These are phyloP conservation scores for Plasmodium berghei DNA, from an alignment of 169 alveolate species.

Conservation along the genomic window DNA sequence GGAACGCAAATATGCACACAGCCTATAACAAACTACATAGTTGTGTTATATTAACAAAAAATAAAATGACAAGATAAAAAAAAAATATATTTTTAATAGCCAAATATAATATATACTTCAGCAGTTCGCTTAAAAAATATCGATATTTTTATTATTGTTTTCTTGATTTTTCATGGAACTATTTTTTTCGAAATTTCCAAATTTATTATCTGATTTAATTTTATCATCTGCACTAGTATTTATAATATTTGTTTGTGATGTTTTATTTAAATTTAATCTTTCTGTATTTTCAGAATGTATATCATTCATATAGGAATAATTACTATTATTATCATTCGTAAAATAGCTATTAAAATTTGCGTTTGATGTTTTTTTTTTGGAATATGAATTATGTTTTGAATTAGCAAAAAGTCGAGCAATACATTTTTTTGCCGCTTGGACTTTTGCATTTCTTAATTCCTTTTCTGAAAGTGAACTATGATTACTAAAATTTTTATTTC, in stretches of 20 bases:
- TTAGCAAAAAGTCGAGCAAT: constrained; percentile 83
- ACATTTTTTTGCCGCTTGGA: constrained; percentile 85
- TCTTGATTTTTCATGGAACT: constrained; percentile 7
- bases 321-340: not conserved
- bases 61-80: no score
- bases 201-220: not conserved
- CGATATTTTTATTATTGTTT: constrained; percentile 14
- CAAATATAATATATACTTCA: no score
- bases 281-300: no score
- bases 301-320: not conserved
- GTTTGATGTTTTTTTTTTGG: constrained; percentile 26
- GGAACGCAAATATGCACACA: no score
- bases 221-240: not conserved
- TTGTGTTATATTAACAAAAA: no score
- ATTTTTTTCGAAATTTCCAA: not conserved
- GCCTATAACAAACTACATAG: no score
- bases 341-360: constrained; percentile 12
- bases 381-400: constrained; percentile 76
- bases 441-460: constrained; percentile 80
- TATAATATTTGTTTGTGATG: constrained; percentile 17
- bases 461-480: constrained; percentile 28
- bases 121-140: constrained; percentile 11
- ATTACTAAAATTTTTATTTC: constrained; percentile 26
- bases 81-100: no score
- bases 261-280: not conserved